Percentiles rank a stretch among this genome's conserved stretches.
Conservation (phyloP, 768 basidiomycete species). For the Hericium alpestre region DNA sequence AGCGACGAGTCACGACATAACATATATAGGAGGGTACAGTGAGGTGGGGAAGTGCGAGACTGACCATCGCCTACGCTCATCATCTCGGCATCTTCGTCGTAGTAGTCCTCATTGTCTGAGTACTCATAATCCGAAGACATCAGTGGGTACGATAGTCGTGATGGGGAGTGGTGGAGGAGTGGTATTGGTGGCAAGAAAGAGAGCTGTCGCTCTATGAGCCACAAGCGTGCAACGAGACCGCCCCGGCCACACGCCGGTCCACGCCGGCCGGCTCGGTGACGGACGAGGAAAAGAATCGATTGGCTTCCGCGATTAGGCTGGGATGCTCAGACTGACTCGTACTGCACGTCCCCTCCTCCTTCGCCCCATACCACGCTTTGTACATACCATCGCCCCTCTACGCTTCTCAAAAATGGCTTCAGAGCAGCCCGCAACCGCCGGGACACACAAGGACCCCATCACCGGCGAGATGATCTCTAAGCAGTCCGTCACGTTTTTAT, state of each 20-base stretch:
- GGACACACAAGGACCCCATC: slow-evolving; percentile 62
- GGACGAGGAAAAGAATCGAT: neutral
- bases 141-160: slow-evolving; percentile 5
- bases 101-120: slow-evolving; percentile 62
- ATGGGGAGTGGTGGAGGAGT: slow-evolving; percentile 1
- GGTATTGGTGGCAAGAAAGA: neutral
- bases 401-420: slow-evolving; percentile 24
- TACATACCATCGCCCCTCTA: neutral
- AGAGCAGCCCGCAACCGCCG: slow-evolving; percentile 17
- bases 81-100: slow-evolving; percentile 61
- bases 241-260: neutral
- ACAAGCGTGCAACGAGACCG: neutral
- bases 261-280: neutral
- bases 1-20: neutral
- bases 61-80: slow-evolving; percentile 50
- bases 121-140: slow-evolving; percentile 63
- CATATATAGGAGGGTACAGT: slow-evolving; percentile 12
- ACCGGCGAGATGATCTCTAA: slow-evolving; percentile 98
- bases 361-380: neutral
- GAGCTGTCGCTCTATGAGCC: slow-evolving; percentile 2
- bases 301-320: slow-evolving; percentile 4
- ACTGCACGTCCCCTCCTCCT: neutral
- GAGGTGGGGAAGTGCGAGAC: slow-evolving; percentile 10
- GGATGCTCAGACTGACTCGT: slow-evolving; percentile 21
- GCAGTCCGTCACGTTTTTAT: slow-evolving; percentile 43